phyloP scores from a whole-genome alignment of 2,329 filamentous ascomycete genomes.

The Fusarium hainanense region DNA sequence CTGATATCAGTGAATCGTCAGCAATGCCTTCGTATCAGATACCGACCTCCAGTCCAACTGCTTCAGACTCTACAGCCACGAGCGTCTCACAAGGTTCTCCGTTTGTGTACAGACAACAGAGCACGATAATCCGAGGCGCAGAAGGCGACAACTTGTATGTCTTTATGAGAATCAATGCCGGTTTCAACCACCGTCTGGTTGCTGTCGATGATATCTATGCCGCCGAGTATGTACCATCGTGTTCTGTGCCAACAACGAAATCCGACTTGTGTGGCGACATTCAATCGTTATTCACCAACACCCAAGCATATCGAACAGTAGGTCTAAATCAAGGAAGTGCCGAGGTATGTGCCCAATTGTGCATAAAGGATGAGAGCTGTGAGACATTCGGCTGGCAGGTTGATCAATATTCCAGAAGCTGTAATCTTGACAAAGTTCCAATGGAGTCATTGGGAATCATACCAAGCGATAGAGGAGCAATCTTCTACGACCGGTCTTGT shows the following conservation, averaged over 20 bases:
- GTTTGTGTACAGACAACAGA: slow-evolving; percentile 1
- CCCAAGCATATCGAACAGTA: not conserved
- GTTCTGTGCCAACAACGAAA: not conserved
- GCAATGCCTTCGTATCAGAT: not conserved
- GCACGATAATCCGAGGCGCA: not conserved
- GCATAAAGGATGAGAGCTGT: slow-evolving; percentile 1
- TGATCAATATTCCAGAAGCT: not conserved
- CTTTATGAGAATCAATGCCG: not conserved
- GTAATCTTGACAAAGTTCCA: not conserved
- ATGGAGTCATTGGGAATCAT: not conserved
- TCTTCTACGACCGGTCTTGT: slow-evolving; percentile 9
- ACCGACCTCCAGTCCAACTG: not conserved
- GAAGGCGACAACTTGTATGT: not conserved
- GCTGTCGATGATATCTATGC: slow-evolving; percentile 11
- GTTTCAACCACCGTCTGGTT: not conserved
- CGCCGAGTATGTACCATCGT: slow-evolving; percentile 5
- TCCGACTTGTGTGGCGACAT: not conserved
- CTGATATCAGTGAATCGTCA: not conserved
- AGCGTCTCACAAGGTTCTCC: not conserved
- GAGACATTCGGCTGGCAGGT: not conserved
- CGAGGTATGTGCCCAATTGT: slow-evolving; percentile 5
- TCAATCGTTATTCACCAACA: not conserved
- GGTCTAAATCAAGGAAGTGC: not conserved
- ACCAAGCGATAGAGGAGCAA: not conserved
- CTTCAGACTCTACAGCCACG: not conserved